Evolutionary conservation across 2,329 filamentous ascomycete species (phyloP).

Genomic region (Sclerotinia sclerotiorum): DNA sequence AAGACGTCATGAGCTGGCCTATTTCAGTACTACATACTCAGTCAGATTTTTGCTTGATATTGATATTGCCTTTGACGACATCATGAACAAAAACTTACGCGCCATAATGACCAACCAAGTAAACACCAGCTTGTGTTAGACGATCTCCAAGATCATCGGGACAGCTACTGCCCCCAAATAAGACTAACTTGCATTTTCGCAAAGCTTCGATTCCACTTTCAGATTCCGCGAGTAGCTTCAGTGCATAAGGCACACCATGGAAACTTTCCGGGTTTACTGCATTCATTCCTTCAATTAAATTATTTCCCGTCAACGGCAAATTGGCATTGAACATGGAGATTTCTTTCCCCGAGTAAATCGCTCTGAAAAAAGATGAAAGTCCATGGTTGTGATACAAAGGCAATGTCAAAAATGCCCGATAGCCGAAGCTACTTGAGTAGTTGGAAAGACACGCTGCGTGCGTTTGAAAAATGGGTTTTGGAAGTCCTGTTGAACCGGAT

Average conservation of each 20-base stretch:
- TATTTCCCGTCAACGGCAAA: constrained; percentile 54
- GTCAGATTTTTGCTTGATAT: constrained; percentile 1
- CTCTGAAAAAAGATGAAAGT: constrained; percentile 54
- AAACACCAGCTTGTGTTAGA: constrained; percentile 53
- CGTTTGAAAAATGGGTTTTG: constrained; percentile 57
- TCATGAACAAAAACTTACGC: constrained; percentile 42
- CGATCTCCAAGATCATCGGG: constrained; percentile 59
- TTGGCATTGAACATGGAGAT: constrained; percentile 56
- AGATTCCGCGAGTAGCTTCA: constrained; percentile 62
- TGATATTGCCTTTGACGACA: too few species aligned
- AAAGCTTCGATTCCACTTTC: constrained; percentile 53
- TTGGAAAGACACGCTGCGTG: constrained; percentile 42
- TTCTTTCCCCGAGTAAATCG: constrained; percentile 51
- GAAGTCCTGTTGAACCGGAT: constrained; percentile 56
- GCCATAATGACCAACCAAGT: constrained; percentile 58
- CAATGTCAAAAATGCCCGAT: constrained; percentile 50
- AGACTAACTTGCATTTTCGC: constrained; percentile 50
- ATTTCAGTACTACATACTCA: constrained; percentile 51
- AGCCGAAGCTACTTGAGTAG: constrained; percentile 37
- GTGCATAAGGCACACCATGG: constrained; percentile 61
- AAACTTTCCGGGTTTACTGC: constrained; percentile 52
- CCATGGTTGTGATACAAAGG: constrained; percentile 62
- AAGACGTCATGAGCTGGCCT: constrained; percentile 61
- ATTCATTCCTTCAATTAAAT: constrained; percentile 48
- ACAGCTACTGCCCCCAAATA: constrained; percentile 58